phyloP scores from a whole-genome alignment of 495 filamentous ascomycete species.

The Friedmanniomyces endolithicus region DNA sequence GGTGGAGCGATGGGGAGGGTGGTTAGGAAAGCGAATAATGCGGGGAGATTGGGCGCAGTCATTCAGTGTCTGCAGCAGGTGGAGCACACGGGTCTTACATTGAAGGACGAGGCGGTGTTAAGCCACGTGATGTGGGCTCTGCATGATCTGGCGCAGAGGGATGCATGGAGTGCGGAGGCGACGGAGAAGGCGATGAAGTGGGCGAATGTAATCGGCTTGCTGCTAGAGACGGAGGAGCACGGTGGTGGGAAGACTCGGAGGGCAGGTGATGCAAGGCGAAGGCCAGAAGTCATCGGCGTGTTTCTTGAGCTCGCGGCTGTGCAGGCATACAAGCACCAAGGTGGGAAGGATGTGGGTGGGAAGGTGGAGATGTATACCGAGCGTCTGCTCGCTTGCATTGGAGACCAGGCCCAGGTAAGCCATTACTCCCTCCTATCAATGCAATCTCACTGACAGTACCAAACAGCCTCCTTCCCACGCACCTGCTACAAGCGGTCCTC shows the following conservation, averaged over 20 bases:
- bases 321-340: slow-evolving; percentile 20
- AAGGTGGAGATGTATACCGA: slow-evolving; percentile 29
- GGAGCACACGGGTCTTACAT: slow-evolving; percentile 23
- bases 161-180: slow-evolving; percentile 20
- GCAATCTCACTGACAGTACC: no score
- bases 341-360: slow-evolving; percentile 27
- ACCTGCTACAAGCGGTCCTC: slow-evolving; percentile 6
- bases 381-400: slow-evolving; percentile 23
- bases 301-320: slow-evolving; percentile 30
- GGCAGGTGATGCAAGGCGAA: slow-evolving; percentile 21
- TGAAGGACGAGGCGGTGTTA: slow-evolving; percentile 18
- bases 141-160: slow-evolving; percentile 17
- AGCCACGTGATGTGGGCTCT: slow-evolving; percentile 19
- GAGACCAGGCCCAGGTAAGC: slow-evolving; percentile 5
- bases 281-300: slow-evolving; percentile 26
- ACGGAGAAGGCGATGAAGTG: slow-evolving; percentile 23
- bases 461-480: slow-evolving; percentile 4
- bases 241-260: slow-evolving; percentile 9
- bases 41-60: slow-evolving; percentile 22
- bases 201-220: slow-evolving; percentile 25
- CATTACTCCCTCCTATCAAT: neutral
- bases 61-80: slow-evolving; percentile 24
- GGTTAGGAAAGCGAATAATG: slow-evolving; percentile 19
- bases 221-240: slow-evolving; percentile 28
- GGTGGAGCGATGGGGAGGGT: slow-evolving; percentile 21